Evolutionary conservation across 176 grass and related monocot species (phyloP).

Genomic region (Triticum timopheevii): DNA sequence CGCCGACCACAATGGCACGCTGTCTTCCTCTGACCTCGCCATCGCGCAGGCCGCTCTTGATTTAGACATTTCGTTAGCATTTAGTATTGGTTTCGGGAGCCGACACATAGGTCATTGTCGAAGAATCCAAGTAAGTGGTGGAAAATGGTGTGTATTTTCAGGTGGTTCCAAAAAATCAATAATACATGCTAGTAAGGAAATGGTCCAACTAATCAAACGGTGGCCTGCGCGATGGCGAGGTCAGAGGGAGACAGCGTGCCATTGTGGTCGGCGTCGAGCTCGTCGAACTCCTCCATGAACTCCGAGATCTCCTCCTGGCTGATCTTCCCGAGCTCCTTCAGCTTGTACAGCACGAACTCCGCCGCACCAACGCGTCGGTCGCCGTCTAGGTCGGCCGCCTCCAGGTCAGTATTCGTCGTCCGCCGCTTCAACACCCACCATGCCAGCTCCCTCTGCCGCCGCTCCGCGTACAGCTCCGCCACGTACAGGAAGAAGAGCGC

Average conservation of each 20-base stretch:
- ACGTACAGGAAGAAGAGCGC: constrained; percentile 68
- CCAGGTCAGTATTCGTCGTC: constrained; percentile 43
- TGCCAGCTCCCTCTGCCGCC: constrained; percentile 40
- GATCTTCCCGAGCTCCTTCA: constrained; percentile 29
- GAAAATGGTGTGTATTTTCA: no score
- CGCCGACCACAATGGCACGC: constrained; percentile 48
- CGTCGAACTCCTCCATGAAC: constrained; percentile 67
- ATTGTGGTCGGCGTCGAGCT: constrained; percentile 58
- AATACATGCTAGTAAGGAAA: neutral
- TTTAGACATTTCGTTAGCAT: neutral
- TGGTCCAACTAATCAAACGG: neutral
- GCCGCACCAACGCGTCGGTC: no score
- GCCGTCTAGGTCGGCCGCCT: constrained; percentile 30
- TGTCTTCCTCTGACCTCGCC: constrained; percentile 43
- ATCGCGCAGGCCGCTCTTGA: constrained; percentile 10
- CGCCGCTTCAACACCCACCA: constrained; percentile 53
- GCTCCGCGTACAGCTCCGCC: constrained; percentile 54
- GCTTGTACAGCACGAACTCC: no score
- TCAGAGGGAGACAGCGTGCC: constrained; percentile 47
- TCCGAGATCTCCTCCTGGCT: constrained; percentile 50
- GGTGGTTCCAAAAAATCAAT: no score
- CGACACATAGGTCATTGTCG: no score
- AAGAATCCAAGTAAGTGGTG: no score
- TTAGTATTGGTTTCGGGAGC: no score
- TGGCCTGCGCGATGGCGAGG: constrained; percentile 38